Evolutionary conservation across 2,329 filamentous ascomycete genomes (phyloP), one percentile per base, ranked within the genome.

Genomic region (Periconia macrospinosa): DNA sequence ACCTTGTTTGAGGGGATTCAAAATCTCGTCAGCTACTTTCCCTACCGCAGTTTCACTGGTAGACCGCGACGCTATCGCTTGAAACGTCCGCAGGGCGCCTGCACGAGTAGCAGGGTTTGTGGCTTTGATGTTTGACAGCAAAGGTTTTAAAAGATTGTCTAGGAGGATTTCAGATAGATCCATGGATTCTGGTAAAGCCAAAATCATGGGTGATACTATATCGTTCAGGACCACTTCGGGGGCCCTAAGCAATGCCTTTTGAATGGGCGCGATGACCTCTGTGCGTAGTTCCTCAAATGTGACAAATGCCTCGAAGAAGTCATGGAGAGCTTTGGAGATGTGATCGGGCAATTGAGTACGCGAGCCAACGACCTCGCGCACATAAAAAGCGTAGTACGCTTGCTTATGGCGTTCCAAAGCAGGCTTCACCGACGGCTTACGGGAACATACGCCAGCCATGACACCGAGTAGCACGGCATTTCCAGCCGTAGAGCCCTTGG

Each of bases 41-140:
- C 84, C 81, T 41, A 96, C 75, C 5, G 81, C 73, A 3, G 80
- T 74, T 35, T 80, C 78, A 58, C 90, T 83, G 45, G 76, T 70
- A 60, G 85, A 89, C 61, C 83, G 82, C 41, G 77, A 72, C 30
- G 90, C 83, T n/a, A 92, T 79, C 10, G 83, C 82, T 59, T 83
- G 81, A 71, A 97, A 96, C 8, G 89, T 89, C 40, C 82, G 80
- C 19, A 92, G 76, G 9, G 90, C 89, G 20, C 91, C 92, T 57
- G 83, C 83, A 52, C 93, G 87, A 57, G 97, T 91, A 2, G 76
- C 75, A 14, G 84, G 78, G 71, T 96, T 97, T 67, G 89, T 92
- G 1, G 94, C 97, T 74, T 96, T 97, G 72, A 92, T 81, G 69
- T 92, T 96, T 41, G 91, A 87, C n/a, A 97, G 76, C 13, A 99